Conservation (phyloP, 2,329 filamentous ascomycete species). For the Phaeosphaeriaceae sp. region DNA sequence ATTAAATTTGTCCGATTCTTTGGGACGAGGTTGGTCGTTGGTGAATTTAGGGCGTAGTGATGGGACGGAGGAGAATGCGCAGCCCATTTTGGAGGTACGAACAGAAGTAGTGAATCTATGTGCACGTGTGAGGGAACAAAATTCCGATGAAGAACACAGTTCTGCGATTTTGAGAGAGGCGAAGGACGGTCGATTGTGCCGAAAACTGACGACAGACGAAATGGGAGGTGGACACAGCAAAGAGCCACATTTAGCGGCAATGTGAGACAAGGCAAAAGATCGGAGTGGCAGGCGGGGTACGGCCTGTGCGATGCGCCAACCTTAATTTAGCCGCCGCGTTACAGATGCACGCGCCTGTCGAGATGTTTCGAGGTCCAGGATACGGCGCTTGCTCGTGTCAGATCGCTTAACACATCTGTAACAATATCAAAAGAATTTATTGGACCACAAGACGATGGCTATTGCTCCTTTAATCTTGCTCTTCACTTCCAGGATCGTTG, state of each 20-base stretch:
- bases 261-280: too few species aligned
- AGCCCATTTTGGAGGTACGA: neutral
- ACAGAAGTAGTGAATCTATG: neutral
- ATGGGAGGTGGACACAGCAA: neutral
- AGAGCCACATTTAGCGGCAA: neutral
- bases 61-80: neutral
- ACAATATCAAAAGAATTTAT: neutral
- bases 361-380: neutral
- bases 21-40: neutral
- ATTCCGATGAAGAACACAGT: neutral
- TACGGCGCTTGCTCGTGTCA: neutral
- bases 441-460: neutral
- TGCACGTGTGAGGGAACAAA: neutral
- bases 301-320: neutral
- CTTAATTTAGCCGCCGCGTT: neutral
- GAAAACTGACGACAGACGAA: neutral
- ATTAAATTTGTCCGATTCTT: neutral
- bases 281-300: too few species aligned
- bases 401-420: neutral
- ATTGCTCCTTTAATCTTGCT: neutral
- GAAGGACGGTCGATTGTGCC: neutral
- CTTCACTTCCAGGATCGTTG: neutral
- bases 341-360: neutral
- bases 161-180: neutral
- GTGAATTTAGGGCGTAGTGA: neutral